These are phyloP conservation scores for Colletotrichum sp. DNA, from an alignment of 2,329 filamentous ascomycete genomes.

Conservation along the genomic window DNA sequence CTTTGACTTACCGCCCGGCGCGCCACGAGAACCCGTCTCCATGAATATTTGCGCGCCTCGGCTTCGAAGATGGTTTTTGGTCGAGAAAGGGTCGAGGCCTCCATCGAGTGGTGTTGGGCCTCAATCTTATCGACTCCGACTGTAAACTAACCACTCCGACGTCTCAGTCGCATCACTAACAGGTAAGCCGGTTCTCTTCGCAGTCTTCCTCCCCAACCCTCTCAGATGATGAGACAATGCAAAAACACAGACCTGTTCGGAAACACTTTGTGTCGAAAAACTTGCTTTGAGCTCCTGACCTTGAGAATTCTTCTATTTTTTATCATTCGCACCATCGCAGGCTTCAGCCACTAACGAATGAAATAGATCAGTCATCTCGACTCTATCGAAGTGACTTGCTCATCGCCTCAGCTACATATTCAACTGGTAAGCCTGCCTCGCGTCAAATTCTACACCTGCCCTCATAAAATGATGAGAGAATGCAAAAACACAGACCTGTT, in stretches of 20 bases:
- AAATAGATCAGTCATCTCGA: neutral
- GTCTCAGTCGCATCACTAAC: neutral
- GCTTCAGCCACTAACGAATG: constrained; percentile 4
- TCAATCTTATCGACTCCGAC: neutral
- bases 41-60: neutral
- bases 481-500: constrained; percentile 38
- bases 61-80: neutral
- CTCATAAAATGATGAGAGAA: constrained; percentile 32
- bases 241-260: constrained; percentile 40
- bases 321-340: neutral
- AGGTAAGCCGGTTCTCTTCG: neutral
- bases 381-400: neutral
- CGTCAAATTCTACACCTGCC: neutral
- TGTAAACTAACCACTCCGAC: neutral
- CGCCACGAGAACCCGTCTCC: neutral
- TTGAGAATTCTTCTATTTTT: neutral
- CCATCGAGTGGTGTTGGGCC: neutral
- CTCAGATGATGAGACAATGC: constrained; percentile 32
- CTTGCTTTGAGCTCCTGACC: constrained; percentile 26
- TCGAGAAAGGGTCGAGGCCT: neutral
- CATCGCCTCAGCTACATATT: neutral
- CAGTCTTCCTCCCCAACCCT: neutral
- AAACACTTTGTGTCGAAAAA: constrained; percentile 33
- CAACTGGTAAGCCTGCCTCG: neutral
- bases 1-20: neutral